A percentile compares a stretch with the other conserved stretches of the same genome.
Conservation (phyloP, 2,329 filamentous ascomycete genomes). For the Alternaria hordeiaustralica region DNA sequence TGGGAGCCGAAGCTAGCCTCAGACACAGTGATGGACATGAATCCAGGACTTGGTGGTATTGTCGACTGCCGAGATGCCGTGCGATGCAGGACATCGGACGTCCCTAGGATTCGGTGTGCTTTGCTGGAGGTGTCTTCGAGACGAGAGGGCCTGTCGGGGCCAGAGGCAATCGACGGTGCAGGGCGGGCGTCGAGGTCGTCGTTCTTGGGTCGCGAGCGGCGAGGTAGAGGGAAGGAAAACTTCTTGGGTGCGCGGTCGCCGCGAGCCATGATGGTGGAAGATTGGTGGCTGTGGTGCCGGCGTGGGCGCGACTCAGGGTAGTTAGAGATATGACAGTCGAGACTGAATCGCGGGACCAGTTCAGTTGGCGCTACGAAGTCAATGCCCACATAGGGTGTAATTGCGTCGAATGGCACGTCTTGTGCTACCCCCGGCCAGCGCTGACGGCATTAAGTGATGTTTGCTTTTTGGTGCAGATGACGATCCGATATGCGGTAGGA, state of each 20-base stretch:
- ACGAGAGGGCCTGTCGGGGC: constrained; percentile 33
- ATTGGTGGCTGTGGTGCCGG: constrained; percentile 22
- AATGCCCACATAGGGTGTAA: constrained; percentile 11
- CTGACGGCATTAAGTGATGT: constrained; percentile 14
- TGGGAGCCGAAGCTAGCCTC: constrained; percentile 40
- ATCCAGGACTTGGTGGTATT: constrained; percentile 35
- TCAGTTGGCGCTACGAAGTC: constrained; percentile 10
- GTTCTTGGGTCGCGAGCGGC: constrained; percentile 32
- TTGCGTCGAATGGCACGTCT: constrained; percentile 16
- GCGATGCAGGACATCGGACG: constrained; percentile 38
- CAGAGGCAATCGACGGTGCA: constrained; percentile 23
- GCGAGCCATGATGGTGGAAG: constrained; percentile 39
- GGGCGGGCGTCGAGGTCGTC: constrained; percentile 27
- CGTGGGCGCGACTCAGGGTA: constrained; percentile 36
- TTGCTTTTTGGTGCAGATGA: constrained; percentile 9
- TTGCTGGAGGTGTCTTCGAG: constrained; percentile 38
- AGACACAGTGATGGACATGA: constrained; percentile 41
- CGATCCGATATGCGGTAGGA: constrained; percentile 17
- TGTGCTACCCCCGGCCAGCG: constrained; percentile 16
- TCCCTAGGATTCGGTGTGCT: constrained; percentile 48
- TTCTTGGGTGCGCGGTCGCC: constrained; percentile 32
- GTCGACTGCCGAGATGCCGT: constrained; percentile 29
- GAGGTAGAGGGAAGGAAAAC: constrained; percentile 49
- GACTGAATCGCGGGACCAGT: constrained; percentile 33
- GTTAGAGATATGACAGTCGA: constrained; percentile 15